Base-by-base conservation (phyloP, 495 filamentous ascomycete species). In the Aspergillus ostianus region DNA sequence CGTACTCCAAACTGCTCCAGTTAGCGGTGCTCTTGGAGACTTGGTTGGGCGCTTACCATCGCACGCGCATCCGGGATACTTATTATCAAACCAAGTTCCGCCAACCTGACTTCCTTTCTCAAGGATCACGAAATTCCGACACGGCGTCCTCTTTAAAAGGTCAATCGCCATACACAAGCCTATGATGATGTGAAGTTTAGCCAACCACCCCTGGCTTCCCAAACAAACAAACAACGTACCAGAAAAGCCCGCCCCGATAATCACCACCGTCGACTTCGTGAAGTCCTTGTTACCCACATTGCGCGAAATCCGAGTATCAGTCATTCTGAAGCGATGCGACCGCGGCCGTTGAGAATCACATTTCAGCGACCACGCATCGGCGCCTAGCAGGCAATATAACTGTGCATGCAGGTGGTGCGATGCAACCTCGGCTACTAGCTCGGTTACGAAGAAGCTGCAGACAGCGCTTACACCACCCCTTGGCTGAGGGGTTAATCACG, bases 101-200 rank as follows among this genome's bases (percentile, higher is more conserved):
- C 82, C 84, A 18, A 84, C 68, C 19, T 74, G 73, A 57, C 74
- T 80, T 51, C 77, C 75, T 65, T 80, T 82, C 64, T 84, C 82
- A 0, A 85, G 61, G 47, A 86, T 81, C 48, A 84, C 74, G 58
- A 85, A 82, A 53, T 85, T 82, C 30, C 72, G 78, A 44, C 77
- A 81, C 36, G 79, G 73, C 54, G 80, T 81, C 6, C 73, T 69
- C 49, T 75, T 79, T 67, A 85, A 77, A 26, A 85, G 68, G 53
- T 85, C 82, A 56, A 85, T 85, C 6, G 83, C 84, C 65, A 78
- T 82, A 62, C 81, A 84, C 67, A 84, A 75, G 51, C 81, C 82
- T 77, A 23, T 9, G 2, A 20, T 36, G 12, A 15, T 13, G 53
- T 60, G 29, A 60, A 57, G 23, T 26, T 4, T 7, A 20, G 27